Evolutionary conservation across 2,329 filamentous ascomycete genomes (phyloP), one percentile per base, ranked within the genome.

Genomic region (Cordyceps cateniannulata): DNA sequence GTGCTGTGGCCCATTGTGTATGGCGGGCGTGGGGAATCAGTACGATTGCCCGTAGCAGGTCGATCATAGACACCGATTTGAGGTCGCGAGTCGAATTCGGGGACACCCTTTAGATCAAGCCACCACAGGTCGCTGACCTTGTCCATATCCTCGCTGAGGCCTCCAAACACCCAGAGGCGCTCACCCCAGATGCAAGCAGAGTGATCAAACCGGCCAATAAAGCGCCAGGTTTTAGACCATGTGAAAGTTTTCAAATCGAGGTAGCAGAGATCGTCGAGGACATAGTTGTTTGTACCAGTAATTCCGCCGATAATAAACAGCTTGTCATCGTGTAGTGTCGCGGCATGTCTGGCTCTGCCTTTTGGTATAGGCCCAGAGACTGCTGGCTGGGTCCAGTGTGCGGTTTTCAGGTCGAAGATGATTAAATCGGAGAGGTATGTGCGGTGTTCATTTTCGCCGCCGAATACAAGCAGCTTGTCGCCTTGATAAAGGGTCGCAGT

Each of bases 161-260:
- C 95, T 44, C 95, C 95, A 73, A 96, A 97, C 7, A 98, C 92
- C 93, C 93, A 99, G 38, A 99, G 87, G 48, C 91, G 86, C 64
- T 95, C 93, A 60, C 89, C 81, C 82, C 93, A 97, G 62, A 99
- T 88, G 81, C 93, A 97, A 57, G 90, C 92, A 18, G 91, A 92
- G 71, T 99, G 95, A 68, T 99, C 95, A 71, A 96, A 99, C 44
- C 95, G 86, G 53, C 90, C 88, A 27, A 97, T 93, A 71, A 99
- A 99, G 63, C 88, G 90, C 95, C 95, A 99, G 45, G 91, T 88
- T 61, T 91, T 87, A 60, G 93, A 98, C 95, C 95, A 99, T 0
- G 93, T 96, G 81, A 91, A 97, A 2, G 95, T 98, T 78, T 96
- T 97, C 51, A 99, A 80, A 71, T 99, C 95, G 53, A 99, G 83